These are phyloP conservation scores for Agastache rugosa DNA, from an alignment of 257 asterid species.

Conservation along the genomic window DNA sequence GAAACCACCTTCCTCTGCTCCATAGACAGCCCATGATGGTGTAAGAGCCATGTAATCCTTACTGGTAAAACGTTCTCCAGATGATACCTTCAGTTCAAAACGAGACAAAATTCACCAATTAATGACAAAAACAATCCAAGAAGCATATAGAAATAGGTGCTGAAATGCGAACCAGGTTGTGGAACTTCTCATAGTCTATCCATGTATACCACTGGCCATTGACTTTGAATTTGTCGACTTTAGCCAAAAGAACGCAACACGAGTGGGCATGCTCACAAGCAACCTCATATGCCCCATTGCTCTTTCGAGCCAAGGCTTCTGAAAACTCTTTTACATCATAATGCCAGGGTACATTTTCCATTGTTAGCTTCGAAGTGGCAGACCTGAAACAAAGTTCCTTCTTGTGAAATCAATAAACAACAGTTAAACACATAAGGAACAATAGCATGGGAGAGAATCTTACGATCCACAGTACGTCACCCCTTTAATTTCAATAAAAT, in stretches of 20 bases:
- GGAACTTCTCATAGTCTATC: slow-evolving; percentile 98
- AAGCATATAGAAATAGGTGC: not conserved
- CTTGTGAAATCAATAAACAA: slow-evolving; percentile 11
- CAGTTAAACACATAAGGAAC: not conserved
- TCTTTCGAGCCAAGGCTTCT: slow-evolving; percentile 77
- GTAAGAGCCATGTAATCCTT: slow-evolving; percentile 91
- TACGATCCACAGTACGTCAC: slow-evolving; percentile 99
- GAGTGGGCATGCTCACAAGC: slow-evolving; percentile 98
- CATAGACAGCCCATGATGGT: slow-evolving; percentile 96
- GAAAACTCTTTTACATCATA: slow-evolving; percentile 89
- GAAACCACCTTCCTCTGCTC: slow-evolving; percentile 97
- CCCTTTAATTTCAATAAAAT: slow-evolving; percentile 96
- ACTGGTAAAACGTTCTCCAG: slow-evolving; percentile 74
- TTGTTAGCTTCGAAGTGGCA: slow-evolving; percentile 94
- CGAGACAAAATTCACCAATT: slow-evolving; percentile 10
- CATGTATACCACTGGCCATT: slow-evolving; percentile 90
- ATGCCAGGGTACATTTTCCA: slow-evolving; percentile 99
- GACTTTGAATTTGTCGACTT: slow-evolving; percentile 81
- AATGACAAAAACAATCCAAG: not conserved
- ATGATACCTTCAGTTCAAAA: slow-evolving; percentile 63
- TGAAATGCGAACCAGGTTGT: slow-evolving; percentile 68
- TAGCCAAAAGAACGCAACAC: slow-evolving; percentile 93
- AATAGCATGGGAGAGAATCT: slow-evolving; percentile 36
- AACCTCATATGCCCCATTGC: slow-evolving; percentile 87
- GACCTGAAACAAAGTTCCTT: slow-evolving; percentile 55